Evolutionary conservation across 495 filamentous ascomycete species (phyloP), one percentile per base, ranked within the genome.

Genomic region (Rhypophila decipiens): DNA sequence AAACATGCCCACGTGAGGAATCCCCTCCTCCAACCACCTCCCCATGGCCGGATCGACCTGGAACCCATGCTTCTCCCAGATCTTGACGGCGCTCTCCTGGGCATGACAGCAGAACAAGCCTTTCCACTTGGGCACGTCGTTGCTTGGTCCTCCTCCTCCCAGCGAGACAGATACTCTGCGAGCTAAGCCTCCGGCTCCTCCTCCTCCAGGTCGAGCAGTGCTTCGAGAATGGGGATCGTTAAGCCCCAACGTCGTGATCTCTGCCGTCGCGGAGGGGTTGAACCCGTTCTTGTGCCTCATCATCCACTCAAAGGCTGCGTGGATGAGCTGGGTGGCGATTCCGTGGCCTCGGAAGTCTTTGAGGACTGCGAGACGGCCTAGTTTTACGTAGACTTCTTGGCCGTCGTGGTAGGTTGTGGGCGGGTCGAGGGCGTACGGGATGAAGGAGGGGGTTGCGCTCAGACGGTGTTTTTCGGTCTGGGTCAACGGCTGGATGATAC

Each of bases 1-100:
- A 45, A 73, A 91, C 88, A 95, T 91, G 12, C 84, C 88, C 23
- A 90, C 76, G 75, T 95, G 90, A 55, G 76, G 72, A 53, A 95
- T 88, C 18, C 86, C 88, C 52, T 94, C 88, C 68, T 96, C 90
- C 33, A 71, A 67, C 87, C 90, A 96, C 51, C 52, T 67, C 0
- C 87, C 86, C 79, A 93, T 76, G 7, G 60, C 65, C 58, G 79
- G 71, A 66, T 95, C 89, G 7, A 74, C 60, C 52, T 64, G 59
- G 58, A 95, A 96, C 0, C 88, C 88, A 63, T 79, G 71, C 44
- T 67, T 67, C 46, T 56, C 58, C 77, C 86, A 94, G 52, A 80
- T 62, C 50, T 56, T 58, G 52, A 77, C 73, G 21, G 84, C 81
- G 11, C 65, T 52, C 49, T 70, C 75, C 70, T 89, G 86, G 18